Evolutionary conservation across 2,329 filamentous ascomycete genomes (phyloP).

Genomic region (Mycogone perniciosa): DNA sequence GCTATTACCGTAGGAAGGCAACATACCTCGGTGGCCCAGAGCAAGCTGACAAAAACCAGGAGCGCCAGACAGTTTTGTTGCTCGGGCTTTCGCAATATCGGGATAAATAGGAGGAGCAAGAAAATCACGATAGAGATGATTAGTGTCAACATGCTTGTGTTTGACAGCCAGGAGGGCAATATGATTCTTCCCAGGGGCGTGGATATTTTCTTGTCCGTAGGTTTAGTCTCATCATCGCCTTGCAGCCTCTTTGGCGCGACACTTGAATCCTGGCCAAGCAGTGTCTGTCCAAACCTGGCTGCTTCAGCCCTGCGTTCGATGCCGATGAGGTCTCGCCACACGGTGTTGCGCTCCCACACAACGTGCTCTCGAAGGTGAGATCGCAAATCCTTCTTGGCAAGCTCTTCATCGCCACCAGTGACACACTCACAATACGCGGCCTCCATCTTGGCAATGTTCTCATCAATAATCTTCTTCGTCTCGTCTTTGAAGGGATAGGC

Average conservation of each 20-base stretch:
- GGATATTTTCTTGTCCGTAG: slow-evolving; percentile 58
- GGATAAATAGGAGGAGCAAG: slow-evolving; percentile 63
- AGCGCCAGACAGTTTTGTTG: slow-evolving; percentile 95
- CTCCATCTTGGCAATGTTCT: slow-evolving; percentile 69
- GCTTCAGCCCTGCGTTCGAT: slow-evolving; percentile 94
- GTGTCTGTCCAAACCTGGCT: slow-evolving; percentile 78
- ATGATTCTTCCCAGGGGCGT: slow-evolving; percentile 75
- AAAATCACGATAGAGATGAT: slow-evolving; percentile 68
- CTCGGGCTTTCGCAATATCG: slow-evolving; percentile 79
- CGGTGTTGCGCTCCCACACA: slow-evolving; percentile 97
- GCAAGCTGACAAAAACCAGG: slow-evolving; percentile 83
- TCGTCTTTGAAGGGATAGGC: slow-evolving; percentile 75
- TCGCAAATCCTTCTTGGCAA: slow-evolving; percentile 78
- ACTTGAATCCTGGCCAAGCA: slow-evolving; percentile 70
- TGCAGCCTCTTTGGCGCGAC: slow-evolving; percentile 65
- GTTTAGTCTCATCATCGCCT: slow-evolving; percentile 68
- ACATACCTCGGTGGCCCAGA: slow-evolving; percentile 91
- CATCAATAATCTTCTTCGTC: slow-evolving; percentile 65
- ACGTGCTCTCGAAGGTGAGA: slow-evolving; percentile 93
- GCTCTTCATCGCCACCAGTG: slow-evolving; percentile 68
- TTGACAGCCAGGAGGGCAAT: slow-evolving; percentile 77
- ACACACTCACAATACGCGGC: slow-evolving; percentile 73
- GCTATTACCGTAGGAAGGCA: not conserved
- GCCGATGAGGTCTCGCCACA: slow-evolving; percentile 98
- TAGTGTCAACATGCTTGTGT: slow-evolving; percentile 72